These are phyloP conservation scores for Priceomyces fermenticarens DNA, from an alignment of 805 yeast genomes.

Conservation along the genomic window DNA sequence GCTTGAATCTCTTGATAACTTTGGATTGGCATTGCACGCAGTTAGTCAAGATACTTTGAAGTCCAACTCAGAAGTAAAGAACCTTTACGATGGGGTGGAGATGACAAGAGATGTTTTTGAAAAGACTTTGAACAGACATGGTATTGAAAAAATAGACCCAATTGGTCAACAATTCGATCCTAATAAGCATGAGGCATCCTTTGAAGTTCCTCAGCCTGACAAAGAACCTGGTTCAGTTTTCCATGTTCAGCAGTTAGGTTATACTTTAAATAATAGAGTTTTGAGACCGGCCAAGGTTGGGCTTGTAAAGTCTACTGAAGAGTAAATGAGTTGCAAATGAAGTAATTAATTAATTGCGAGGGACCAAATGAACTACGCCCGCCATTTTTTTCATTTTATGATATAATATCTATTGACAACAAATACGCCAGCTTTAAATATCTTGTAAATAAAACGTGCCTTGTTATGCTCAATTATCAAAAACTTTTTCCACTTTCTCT, in stretches of 20 bases:
- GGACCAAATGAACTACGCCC: too few species aligned
- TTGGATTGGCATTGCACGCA: conserved; percentile 77
- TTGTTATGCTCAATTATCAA: too few species aligned
- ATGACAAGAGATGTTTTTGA: conserved; percentile 88
- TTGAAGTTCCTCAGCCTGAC: conserved; percentile 80
- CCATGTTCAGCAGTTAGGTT: conserved; percentile 90
- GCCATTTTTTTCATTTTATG: too few species aligned
- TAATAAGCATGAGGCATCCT: conserved; percentile 88
- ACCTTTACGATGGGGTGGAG: conserved; percentile 81
- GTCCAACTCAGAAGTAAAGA: conserved; percentile 61
- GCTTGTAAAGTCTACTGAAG: conserved; percentile 58
- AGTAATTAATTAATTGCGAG: too few species aligned
- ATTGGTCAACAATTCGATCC: conserved; percentile 86
- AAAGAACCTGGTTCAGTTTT: conserved; percentile 91
- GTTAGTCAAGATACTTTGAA: conserved; percentile 62
- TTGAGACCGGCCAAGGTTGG: conserved; percentile 96
- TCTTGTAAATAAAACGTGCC: too few species aligned
- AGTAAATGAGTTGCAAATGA: neutral
- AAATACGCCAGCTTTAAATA: too few species aligned
- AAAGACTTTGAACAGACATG: conserved; percentile 77
- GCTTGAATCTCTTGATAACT: conserved; percentile 86
- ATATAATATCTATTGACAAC: too few species aligned
- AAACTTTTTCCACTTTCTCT: too few species aligned
- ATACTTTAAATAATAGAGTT: conserved; percentile 80
- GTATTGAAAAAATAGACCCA: conserved; percentile 78